Base-by-base conservation (phyloP, 768 basidiomycete genomes). In the Rhodotorula kratochvilovae region DNA sequence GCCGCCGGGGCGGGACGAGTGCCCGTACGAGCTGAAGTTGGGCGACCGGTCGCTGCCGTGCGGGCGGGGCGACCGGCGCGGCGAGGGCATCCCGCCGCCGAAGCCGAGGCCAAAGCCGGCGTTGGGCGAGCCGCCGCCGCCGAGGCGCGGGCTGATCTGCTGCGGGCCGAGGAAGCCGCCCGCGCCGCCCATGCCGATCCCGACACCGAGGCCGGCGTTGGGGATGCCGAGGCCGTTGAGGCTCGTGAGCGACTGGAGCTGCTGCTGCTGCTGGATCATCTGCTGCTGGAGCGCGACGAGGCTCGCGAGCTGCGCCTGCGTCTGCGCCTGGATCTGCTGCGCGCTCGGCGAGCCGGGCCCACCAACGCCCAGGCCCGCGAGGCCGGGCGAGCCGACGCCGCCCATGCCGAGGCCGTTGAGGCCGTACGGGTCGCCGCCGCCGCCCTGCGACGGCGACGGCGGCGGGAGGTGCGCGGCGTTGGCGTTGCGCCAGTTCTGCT, bases 211-310 rank as follows among this genome's bases (percentile, higher is more conserved):
- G 2, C 63, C 55, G 27, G 48, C 46, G 36, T 42, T 39, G 33
- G 62, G 23, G 27, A 70, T 17, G 27, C 66, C 66, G 43, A 68
- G 51, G 17, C 53, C 60, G 23, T n/a, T 35, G 31, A 59, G 17
- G 39, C 5, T 29, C 16, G 67, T 63, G 63, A 80, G 72, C 57
- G 68, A 71, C 67, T 78, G 77, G 31, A 79, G 71, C 65, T 78
- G 76, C 61, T 77, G 77, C 61, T 79, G 77, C 61, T 79, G 79
- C 62, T 77, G 76, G 62, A 77, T 68, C 72, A 79, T 78, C 66
- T 78, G 78, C 75, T 80, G 79, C 63, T 80, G 79, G 36, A 78
- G 77, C 61, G 75, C 71, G 50, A 78, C 70, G 21, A 80, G 72
- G 62, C 77, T 77, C 27, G 79, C 78, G 76, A 80, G 77, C 66